Evolutionary conservation across 768 basidiomycete species (phyloP).

Genomic region (Suillus americanus): DNA sequence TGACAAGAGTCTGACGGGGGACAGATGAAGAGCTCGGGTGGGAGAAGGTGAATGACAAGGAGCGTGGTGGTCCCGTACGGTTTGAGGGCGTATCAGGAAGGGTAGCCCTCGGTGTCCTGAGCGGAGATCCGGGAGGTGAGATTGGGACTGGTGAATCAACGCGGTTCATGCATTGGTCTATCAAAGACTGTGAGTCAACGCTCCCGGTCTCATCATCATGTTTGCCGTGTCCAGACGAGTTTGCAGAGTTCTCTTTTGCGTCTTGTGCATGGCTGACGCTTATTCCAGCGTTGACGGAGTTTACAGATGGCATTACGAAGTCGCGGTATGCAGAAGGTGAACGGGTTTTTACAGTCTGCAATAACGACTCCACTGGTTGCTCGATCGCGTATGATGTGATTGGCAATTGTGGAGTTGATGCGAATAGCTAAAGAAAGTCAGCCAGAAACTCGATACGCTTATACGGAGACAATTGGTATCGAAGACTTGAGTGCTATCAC

Average conservation of each 20-base stretch:
- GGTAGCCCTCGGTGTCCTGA: constrained; percentile 5
- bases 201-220: background rate
- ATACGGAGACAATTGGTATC: background rate
- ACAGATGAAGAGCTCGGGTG: constrained; percentile 40
- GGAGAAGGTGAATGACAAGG: constrained; percentile 65
- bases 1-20: constrained; percentile 28
- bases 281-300: constrained; percentile 11
- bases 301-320: constrained; percentile 4
- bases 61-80: constrained; percentile 74
- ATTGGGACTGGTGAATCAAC: constrained; percentile 11
- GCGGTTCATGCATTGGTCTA: constrained; percentile 13
- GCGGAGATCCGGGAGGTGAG: constrained; percentile 9
- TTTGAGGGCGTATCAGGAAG: constrained; percentile 51
- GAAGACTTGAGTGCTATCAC: background rate
- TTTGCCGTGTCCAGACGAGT: background rate
- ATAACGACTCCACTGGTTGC: background rate
- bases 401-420: background rate
- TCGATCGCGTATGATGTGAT: background rate
- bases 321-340: background rate
- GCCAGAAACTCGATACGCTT: background rate
- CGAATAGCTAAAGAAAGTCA: background rate
- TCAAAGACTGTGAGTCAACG: background rate
- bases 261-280: constrained; percentile 6
- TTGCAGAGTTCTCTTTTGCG: background rate
- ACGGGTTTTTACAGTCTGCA: background rate